Evolutionary conservation across 768 basidiomycete species (phyloP).

Genomic region (Naganishia antarctica): DNA sequence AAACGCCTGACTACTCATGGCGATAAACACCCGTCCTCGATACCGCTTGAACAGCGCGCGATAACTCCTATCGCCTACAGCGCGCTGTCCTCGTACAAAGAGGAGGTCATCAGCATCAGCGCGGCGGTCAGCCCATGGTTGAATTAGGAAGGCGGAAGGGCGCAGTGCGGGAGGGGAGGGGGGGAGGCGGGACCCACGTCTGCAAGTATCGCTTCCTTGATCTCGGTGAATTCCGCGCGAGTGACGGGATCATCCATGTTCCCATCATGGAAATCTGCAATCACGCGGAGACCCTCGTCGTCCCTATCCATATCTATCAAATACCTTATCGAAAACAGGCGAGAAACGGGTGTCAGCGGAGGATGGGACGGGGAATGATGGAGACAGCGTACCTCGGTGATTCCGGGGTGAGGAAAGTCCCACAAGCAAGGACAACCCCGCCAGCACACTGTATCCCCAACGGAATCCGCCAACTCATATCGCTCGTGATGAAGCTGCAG

Average conservation of each 20-base stretch:
- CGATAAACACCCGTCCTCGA: slow-evolving; percentile 77
- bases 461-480: slow-evolving; percentile 86
- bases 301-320: slow-evolving; percentile 83
- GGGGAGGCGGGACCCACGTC: slow-evolving; percentile 27
- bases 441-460: slow-evolving; percentile 83
- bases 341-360: slow-evolving; percentile 57
- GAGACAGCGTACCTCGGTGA: slow-evolving; percentile 64
- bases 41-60: slow-evolving; percentile 78
- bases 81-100: slow-evolving; percentile 39
- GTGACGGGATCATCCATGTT: slow-evolving; percentile 65
- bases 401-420: slow-evolving; percentile 80
- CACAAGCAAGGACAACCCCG: slow-evolving; percentile 69
- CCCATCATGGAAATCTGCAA: slow-evolving; percentile 83
- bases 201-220: slow-evolving; percentile 58
- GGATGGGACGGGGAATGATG: slow-evolving; percentile 23
- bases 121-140: not conserved
- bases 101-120: not conserved
- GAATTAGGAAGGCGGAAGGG: too few relatives aligned
- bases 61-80: slow-evolving; percentile 71
- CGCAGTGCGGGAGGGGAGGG: slow-evolving; percentile 11
- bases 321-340: slow-evolving; percentile 92
- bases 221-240: slow-evolving; percentile 79
- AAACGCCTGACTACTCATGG: slow-evolving; percentile 93
- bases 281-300: slow-evolving; percentile 73
- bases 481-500: slow-evolving; percentile 77